phyloP scores from a whole-genome alignment of 805 yeast genomes.

The Suhomyces pyralidae region DNA sequence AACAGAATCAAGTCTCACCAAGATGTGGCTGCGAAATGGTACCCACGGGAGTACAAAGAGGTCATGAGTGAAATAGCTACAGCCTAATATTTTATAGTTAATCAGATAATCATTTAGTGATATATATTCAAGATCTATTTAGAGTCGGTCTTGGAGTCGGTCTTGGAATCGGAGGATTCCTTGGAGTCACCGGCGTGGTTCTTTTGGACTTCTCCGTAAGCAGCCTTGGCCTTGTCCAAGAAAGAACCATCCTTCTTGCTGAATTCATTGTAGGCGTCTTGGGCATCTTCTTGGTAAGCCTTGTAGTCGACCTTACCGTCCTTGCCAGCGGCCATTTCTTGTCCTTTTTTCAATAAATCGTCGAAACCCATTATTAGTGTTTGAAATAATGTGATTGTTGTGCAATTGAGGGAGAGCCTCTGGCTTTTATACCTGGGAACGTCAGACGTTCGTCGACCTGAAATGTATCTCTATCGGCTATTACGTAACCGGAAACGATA shows the following conservation, averaged over 20 bases:
- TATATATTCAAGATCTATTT: constrained; percentile 1
- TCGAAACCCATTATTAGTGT: constrained; percentile 26
- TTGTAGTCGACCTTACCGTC: constrained; percentile 23
- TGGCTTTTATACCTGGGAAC: not conserved
- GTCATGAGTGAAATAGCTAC: constrained; percentile 22
- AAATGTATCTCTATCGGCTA: not conserved
- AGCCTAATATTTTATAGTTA: not conserved
- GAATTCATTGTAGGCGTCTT: constrained; percentile 34
- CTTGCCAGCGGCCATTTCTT: constrained; percentile 21
- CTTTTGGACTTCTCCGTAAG: constrained; percentile 27
- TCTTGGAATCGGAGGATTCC: constrained; percentile 5
- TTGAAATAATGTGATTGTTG: not conserved
- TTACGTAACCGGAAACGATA: not conserved
- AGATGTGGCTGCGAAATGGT: constrained; percentile 42
- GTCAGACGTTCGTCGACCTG: not conserved
- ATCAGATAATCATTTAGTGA: not conserved
- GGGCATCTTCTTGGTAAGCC: constrained; percentile 29
- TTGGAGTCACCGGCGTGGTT: constrained; percentile 15
- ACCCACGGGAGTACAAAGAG: constrained; percentile 36
- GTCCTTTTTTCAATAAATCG: constrained; percentile 18
- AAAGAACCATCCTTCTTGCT: constrained; percentile 22
- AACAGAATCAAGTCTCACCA: constrained; percentile 45
- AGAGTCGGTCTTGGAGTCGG: constrained; percentile 5
- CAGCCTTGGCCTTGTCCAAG: constrained; percentile 35
- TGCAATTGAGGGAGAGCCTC: not conserved